Percentiles rank a stretch among this genome's conserved stretches.
Conservation (phyloP, 192 early-diverging fungal genomes). For the Coemansia sp. region DNA sequence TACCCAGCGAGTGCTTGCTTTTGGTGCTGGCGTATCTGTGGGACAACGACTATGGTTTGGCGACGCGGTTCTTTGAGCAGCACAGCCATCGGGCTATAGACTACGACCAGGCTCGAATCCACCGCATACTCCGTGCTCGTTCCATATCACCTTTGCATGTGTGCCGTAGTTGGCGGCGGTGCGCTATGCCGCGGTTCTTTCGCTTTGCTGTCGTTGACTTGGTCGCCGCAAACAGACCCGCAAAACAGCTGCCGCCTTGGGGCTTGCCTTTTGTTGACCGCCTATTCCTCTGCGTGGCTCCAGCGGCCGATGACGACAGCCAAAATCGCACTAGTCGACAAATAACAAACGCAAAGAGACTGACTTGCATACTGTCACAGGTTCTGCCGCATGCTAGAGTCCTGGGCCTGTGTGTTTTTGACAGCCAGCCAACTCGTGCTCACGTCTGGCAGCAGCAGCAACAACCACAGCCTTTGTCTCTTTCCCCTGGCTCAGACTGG, state of each 20-base stretch:
- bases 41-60: conserved; percentile 9
- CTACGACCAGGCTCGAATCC: conserved; percentile 44
- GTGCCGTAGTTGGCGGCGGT: conserved; percentile 27
- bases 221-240: not conserved
- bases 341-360: not conserved
- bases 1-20: conserved; percentile 36
- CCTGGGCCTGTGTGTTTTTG: conserved; percentile 22
- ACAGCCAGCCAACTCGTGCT: not conserved
- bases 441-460: conserved; percentile 3
- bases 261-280: not conserved
- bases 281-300: conserved; percentile 12
- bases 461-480: not conserved
- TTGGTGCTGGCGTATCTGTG: conserved; percentile 33
- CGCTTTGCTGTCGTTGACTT: conserved; percentile 12
- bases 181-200: conserved; percentile 20
- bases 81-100: conserved; percentile 17
- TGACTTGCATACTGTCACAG: not conserved
- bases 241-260: not conserved
- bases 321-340: not conserved
- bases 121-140: conserved; percentile 18
- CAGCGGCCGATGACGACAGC: not conserved
- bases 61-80: conserved; percentile 17
- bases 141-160: conserved; percentile 28
- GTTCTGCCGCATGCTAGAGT: conserved; percentile 5
- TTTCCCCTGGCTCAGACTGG: not conserved